These are phyloP conservation scores for Cladorrhinum sp. DNA, from an alignment of 2,329 filamentous ascomycete genomes.

Conservation along the genomic window DNA sequence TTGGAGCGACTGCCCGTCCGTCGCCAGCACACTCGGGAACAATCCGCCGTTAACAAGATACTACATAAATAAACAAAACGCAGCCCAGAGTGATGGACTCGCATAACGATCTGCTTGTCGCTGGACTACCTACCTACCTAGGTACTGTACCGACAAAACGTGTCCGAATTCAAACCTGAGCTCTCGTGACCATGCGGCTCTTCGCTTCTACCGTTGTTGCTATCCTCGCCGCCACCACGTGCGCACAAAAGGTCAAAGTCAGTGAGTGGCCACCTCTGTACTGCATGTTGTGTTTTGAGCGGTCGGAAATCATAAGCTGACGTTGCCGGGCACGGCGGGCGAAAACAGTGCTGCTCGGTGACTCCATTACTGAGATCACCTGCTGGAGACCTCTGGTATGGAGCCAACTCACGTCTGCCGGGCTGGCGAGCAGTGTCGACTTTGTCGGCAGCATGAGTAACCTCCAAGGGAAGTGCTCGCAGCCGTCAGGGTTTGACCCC, in stretches of 20 bases:
- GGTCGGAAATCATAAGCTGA: slow-evolving; percentile 1
- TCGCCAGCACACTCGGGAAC: neutral
- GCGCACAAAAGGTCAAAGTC: slow-evolving; percentile 22
- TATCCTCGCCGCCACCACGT: slow-evolving; percentile 14
- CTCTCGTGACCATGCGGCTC: slow-evolving; percentile 11
- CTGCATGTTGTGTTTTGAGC: neutral
- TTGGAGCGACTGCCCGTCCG: neutral
- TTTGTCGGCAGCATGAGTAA: no score
- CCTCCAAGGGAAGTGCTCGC: no score
- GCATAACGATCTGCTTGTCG: neutral
- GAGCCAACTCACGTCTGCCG: no score
- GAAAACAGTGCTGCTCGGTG: no score
- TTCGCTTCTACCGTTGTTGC: slow-evolving; percentile 8
- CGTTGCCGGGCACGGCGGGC: neutral
- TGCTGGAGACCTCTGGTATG: no score
- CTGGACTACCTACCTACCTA: neutral
- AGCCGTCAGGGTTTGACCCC: no score
- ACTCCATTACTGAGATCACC: no score
- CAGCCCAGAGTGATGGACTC: neutral
- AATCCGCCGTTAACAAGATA: neutral
- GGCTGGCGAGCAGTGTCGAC: no score
- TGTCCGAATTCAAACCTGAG: neutral
- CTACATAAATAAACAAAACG: slow-evolving; percentile 1
- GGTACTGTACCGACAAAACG: neutral
- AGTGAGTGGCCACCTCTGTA: slow-evolving; percentile 13